Percentiles rank a stretch among this genome's conserved stretches.
These are phyloP conservation scores for Globisporangium iwayamae DNA, from an alignment of 352 stramenopile genomes.

Conservation along the genomic window DNA sequence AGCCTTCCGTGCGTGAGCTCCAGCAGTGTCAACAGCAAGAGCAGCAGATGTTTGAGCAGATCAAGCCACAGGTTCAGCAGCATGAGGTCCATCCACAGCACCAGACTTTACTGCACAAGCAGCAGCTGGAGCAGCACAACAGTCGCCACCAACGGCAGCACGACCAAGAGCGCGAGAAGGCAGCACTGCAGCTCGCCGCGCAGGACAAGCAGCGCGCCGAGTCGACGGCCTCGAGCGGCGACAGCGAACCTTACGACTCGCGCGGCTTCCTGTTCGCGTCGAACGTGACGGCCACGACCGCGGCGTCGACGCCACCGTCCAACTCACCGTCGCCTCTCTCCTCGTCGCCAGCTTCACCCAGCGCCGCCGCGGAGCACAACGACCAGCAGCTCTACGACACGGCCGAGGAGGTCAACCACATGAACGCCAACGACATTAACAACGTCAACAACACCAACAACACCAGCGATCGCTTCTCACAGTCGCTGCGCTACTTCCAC, in stretches of 20 bases:
- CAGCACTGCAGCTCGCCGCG: neutral
- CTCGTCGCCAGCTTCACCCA: conserved; percentile 43
- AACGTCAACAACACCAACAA: conserved; percentile 18
- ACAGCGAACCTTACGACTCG: conserved; percentile 39
- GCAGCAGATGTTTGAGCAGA: neutral
- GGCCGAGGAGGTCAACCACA: no score
- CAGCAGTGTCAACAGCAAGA: neutral
- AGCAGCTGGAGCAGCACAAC: conserved; percentile 36
- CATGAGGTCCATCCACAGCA: neutral
- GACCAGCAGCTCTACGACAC: conserved; percentile 18
- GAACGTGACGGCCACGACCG: conserved; percentile 14
- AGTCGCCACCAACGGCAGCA: conserved; percentile 5
- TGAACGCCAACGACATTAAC: neutral
- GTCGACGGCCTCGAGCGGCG: conserved; percentile 14
- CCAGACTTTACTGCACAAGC: conserved; percentile 10
- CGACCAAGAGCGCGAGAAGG: neutral
- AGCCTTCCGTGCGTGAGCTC: neutral
- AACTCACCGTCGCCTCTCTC: conserved; percentile 19
- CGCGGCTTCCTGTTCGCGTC: conserved; percentile 22
- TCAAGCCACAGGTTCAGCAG: neutral
- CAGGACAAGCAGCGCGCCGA: conserved; percentile 12
- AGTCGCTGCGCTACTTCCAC: conserved; percentile 33
- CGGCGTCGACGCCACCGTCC: conserved; percentile 13
- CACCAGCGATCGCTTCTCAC: conserved; percentile 9
- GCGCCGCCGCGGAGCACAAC: conserved; percentile 22